Conservation (phyloP, 176 grass and related monocot species). For the Urochloa ruziziensis region DNA sequence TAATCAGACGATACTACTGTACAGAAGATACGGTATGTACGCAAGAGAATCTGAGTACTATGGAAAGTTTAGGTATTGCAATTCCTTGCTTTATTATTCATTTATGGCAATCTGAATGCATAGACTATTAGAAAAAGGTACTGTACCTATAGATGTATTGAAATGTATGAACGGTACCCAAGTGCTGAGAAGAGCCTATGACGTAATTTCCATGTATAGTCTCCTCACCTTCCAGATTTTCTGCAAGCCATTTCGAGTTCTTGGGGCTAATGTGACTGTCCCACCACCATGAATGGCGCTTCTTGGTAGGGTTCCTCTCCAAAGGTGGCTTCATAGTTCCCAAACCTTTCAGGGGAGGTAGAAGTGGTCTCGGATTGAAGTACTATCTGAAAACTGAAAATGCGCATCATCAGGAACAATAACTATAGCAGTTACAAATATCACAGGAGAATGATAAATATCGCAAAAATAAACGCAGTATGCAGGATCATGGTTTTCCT, state of each 20-base stretch:
- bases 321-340: slow-evolving; percentile 53
- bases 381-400: not conserved
- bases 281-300: slow-evolving; percentile 86
- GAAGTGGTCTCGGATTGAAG: not conserved
- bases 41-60: slow-evolving; percentile 2
- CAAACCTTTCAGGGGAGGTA: not conserved
- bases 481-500: not conserved
- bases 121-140: slow-evolving; percentile 1
- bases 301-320: slow-evolving; percentile 56
- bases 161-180: not conserved
- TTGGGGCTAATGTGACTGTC: slow-evolving; percentile 73
- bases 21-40: not conserved
- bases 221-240: slow-evolving; percentile 70
- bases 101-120: slow-evolving; percentile 4
- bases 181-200: not conserved
- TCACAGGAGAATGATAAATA: not conserved
- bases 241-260: slow-evolving; percentile 81
- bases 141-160: not conserved
- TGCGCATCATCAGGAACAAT: not conserved
- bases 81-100: slow-evolving; percentile 11
- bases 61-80: not conserved
- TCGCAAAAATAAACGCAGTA: not conserved
- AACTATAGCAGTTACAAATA: not conserved
- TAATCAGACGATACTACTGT: not conserved
- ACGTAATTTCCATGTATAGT: not conserved